phyloP scores from a whole-genome alignment of 257 asterid genomes.

The Orobanche coerulescens region DNA sequence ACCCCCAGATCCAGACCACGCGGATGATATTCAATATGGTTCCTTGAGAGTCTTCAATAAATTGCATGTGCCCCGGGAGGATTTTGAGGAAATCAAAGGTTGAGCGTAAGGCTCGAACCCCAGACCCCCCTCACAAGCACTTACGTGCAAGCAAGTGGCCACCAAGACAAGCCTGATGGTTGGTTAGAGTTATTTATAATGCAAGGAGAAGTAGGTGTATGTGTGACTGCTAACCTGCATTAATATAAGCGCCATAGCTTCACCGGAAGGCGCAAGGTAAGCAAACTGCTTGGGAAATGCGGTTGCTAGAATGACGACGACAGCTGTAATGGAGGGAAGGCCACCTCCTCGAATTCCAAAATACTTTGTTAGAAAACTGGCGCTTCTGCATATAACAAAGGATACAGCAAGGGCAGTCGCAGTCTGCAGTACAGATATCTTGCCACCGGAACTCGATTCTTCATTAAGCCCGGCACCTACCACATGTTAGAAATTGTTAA shows the following conservation, averaged over 20 bases:
- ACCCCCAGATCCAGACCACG: too few species aligned
- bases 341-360: conserved; percentile 73
- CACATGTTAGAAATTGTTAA: conserved; percentile 7
- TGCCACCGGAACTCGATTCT: conserved; percentile 39
- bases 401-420: conserved; percentile 74
- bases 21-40: too few species aligned
- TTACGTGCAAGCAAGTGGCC: too few species aligned
- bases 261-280: conserved; percentile 86
- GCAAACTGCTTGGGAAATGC: conserved; percentile 61
- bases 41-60: too few species aligned
- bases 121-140: too few species aligned
- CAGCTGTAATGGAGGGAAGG: conserved; percentile 79
- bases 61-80: too few species aligned
- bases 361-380: conserved; percentile 39
- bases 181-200: background rate
- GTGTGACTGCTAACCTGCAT: conserved; percentile 68
- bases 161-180: too few species aligned
- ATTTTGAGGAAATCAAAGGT: too few species aligned
- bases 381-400: conserved; percentile 66
- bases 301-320: conserved; percentile 71
- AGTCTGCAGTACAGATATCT: conserved; percentile 63
- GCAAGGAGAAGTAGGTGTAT: background rate
- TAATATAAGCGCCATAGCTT: conserved; percentile 79
- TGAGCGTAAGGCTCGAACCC: too few species aligned
- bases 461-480: conserved; percentile 34